phyloP scores from a whole-genome alignment of 116 monocot species.

The Iris pallida region DNA sequence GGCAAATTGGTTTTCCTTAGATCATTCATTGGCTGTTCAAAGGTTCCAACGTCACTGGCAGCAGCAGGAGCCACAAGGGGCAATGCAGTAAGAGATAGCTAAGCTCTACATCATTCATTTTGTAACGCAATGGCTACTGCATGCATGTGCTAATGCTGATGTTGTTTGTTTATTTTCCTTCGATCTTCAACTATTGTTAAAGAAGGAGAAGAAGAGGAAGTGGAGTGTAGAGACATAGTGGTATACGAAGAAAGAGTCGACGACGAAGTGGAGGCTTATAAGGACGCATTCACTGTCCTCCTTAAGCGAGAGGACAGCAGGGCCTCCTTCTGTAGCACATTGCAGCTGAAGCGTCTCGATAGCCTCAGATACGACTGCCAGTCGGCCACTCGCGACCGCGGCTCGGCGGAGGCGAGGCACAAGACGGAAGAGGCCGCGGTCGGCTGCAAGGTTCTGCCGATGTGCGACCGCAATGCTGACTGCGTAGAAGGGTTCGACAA shows the following conservation, averaged over 20 bases:
- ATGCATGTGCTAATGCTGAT: too few species aligned
- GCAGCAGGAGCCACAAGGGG: background rate
- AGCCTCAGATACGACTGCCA: background rate
- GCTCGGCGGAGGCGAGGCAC: constrained; percentile 16
- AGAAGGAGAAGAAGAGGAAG: constrained; percentile 2
- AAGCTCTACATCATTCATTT: background rate
- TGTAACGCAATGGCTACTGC: background rate
- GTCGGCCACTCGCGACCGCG: background rate
- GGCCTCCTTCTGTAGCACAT: background rate
- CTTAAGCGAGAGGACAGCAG: constrained; percentile 1
- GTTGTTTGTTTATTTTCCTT: too few species aligned
- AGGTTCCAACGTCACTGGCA: background rate
- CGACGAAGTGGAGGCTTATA: too few species aligned
- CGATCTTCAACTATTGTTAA: background rate
- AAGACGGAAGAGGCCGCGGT: constrained; percentile 11
- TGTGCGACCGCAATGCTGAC: constrained; percentile 17
- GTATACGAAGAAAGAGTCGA: background rate
- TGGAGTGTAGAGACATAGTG: background rate
- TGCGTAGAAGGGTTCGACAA: constrained; percentile 4
- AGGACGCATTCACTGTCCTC: background rate
- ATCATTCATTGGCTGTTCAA: background rate
- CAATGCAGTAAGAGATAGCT: constrained; percentile 4
- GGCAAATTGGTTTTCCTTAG: background rate
- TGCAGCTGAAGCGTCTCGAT: background rate
- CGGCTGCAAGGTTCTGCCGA: constrained; percentile 42